Evolutionary conservation across 2,329 filamentous ascomycete species (phyloP), one percentile per base, ranked within the genome.

Genomic region (Diaporthe citrichinensis): DNA sequence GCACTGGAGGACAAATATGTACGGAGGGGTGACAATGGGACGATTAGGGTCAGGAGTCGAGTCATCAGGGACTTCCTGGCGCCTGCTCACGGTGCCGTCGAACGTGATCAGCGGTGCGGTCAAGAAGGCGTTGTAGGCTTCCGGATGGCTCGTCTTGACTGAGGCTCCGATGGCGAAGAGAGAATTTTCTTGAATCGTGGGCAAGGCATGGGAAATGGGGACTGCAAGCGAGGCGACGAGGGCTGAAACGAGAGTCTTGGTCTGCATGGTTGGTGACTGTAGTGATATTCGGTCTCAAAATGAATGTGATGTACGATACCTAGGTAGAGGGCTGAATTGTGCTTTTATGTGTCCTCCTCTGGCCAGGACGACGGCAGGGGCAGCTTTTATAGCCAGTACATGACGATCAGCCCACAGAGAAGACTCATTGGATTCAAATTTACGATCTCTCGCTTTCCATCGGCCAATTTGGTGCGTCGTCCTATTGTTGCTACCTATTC

Each of bases 1-100:
- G 3, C 65, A 69, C 6, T 69, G 65, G 5, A 69, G 65, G 23
- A 69, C 65, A 14, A 55, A 69, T 5, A 69, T 31, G 34, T 41
- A 69, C 9, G 49, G 49, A 41, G 65, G 65, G 15, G 49, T 69
- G 65, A 55, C 49, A 15, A 55, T 6, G 15, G 65, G 31, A 12
- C 65, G 65, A 10, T 55, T 17, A 20, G 65, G 65, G 17, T 69
- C 34, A 0, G 65, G 65, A 1, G 49, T 69, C 2, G 23, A 8
- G 14, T 69, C 65, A 41, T 4, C 15, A 69, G 65, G 34, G 12
- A 41, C 34, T 2, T 55, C 65, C 49, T 69, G 65, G 4, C 65
- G 46, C 34, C 49, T 69, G 46, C 34, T 55, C 5, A 69, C 34
- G 4, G 34, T 36, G 15, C 23, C 49, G 2, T 41, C 49, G 2